Evolutionary conservation across 345 rosid species (phyloP).

Genomic region (Syzygium oleosum): DNA sequence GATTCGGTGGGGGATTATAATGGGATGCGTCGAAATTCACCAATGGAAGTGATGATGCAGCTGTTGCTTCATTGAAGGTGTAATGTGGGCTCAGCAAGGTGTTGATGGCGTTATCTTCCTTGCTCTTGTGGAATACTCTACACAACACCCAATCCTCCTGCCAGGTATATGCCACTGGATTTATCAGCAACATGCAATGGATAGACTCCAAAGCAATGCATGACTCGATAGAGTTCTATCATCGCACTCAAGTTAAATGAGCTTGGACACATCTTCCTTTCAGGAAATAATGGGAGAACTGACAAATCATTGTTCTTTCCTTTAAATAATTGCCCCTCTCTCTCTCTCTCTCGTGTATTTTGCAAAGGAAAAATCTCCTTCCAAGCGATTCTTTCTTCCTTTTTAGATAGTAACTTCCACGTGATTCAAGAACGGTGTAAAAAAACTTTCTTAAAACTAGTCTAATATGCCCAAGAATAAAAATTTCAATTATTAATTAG

Average conservation of each 20-base stretch:
- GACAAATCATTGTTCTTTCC: not conserved
- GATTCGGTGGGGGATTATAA: constrained; percentile 7
- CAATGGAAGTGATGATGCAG: not conserved
- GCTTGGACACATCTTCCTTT: not conserved
- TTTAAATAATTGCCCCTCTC: not conserved
- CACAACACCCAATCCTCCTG: constrained; percentile 98
- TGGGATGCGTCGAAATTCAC: constrained; percentile 2
- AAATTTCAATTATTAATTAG: not conserved
- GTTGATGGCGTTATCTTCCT: constrained; percentile 20
- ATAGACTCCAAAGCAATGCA: not conserved
- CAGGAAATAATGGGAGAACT: not conserved
- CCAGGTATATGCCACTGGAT: not conserved
- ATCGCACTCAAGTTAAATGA: not conserved
- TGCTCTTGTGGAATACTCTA: constrained; percentile 78
- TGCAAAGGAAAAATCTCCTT: not conserved
- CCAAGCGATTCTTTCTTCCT: not conserved
- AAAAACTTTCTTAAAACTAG: not conserved
- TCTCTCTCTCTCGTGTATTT: not conserved
- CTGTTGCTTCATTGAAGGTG: constrained; percentile 15
- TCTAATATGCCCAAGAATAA: not conserved
- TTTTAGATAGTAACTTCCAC: not conserved
- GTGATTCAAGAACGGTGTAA: not conserved
- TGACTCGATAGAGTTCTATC: not conserved
- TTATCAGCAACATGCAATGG: not conserved
- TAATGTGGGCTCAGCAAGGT: constrained; percentile 12